These are phyloP conservation scores for Bipolaris bicolor DNA, from an alignment of 2,329 filamentous ascomycete genomes.

Conservation along the genomic window DNA sequence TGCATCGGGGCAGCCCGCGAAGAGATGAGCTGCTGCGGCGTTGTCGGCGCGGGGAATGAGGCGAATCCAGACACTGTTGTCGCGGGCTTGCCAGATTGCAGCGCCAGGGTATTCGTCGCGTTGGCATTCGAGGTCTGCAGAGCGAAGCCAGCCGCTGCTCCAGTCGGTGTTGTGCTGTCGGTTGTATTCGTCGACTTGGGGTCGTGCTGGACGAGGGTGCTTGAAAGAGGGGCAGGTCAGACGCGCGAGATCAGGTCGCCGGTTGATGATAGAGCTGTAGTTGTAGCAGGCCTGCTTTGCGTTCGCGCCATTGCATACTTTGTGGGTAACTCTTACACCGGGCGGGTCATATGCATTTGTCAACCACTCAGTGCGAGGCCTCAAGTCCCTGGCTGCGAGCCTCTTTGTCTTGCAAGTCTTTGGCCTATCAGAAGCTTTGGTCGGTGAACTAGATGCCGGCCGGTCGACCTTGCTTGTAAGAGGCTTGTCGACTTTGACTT, in stretches of 20 bases:
- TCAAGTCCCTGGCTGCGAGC: neutral
- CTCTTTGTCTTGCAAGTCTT: neutral
- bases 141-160: neutral
- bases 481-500: slow-evolving; percentile 16
- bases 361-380: neutral
- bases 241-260: neutral
- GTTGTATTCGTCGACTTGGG: neutral
- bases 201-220: neutral
- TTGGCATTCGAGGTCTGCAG: neutral
- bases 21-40: neutral
- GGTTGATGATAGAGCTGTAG: slow-evolving; percentile 1
- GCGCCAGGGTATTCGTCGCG: neutral
- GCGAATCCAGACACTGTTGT: neutral
- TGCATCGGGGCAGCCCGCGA: neutral
- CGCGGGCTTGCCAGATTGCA: slow-evolving; percentile 1
- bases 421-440: neutral
- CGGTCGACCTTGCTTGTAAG: slow-evolving; percentile 1
- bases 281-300: neutral
- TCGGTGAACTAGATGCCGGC: neutral
- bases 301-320: neutral
- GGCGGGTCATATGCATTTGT: neutral
- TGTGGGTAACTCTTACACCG: neutral
- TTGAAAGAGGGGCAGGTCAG: neutral
- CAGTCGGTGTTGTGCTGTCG: neutral
- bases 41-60: neutral